Percentiles rank a stretch among this genome's conserved stretches.
Evolutionary conservation across 1,139 yeast genomes (phyloP).

Genomic region (Blastobotrys serpentis): DNA sequence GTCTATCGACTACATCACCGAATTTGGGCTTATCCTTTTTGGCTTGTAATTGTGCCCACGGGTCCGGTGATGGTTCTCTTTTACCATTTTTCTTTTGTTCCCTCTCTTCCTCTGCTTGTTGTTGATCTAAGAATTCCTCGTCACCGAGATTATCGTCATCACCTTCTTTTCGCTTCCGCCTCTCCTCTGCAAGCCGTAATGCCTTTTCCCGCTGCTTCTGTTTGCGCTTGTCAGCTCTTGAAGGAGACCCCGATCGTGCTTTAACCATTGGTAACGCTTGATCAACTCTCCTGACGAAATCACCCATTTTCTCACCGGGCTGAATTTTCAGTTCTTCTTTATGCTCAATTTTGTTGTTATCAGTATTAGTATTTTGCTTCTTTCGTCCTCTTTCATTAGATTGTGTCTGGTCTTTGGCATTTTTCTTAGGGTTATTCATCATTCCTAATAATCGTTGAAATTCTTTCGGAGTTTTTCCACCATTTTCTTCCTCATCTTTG

Average conservation of each 20-base stretch:
- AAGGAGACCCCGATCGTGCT: conserved; percentile 35
- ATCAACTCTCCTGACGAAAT: conserved; percentile 41
- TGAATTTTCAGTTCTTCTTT: conserved; percentile 25
- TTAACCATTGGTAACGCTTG: conserved; percentile 41
- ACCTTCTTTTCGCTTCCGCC: conserved; percentile 22
- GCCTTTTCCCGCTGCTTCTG: conserved; percentile 29
- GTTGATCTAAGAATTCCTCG: conserved; percentile 19
- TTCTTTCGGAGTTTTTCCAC: conserved; percentile 37
- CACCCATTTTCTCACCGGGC: conserved; percentile 40
- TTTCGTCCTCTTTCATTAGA: conserved; percentile 7
- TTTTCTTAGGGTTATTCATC: conserved; percentile 25
- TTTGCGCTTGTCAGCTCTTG: conserved; percentile 32
- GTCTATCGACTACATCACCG: conserved; percentile 44
- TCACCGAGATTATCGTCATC: conserved; percentile 22
- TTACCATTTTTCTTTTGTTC: conserved; percentile 28
- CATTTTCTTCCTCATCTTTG: conserved; percentile 21
- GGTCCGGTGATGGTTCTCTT: conserved; percentile 41
- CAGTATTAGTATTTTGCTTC: conserved; percentile 14
- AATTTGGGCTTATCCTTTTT: conserved; percentile 38
- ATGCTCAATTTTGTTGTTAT: conserved; percentile 8
- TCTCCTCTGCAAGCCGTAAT: conserved; percentile 23
- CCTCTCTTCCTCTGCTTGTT: conserved; percentile 25
- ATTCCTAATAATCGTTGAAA: conserved; percentile 34
- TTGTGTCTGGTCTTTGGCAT: conserved; percentile 11
- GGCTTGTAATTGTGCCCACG: conserved; percentile 40